Percentiles rank a stretch among this genome's conserved stretches.
Conservation (phyloP, 305 asterid species). For the Stenogyne calaminthoides region DNA sequence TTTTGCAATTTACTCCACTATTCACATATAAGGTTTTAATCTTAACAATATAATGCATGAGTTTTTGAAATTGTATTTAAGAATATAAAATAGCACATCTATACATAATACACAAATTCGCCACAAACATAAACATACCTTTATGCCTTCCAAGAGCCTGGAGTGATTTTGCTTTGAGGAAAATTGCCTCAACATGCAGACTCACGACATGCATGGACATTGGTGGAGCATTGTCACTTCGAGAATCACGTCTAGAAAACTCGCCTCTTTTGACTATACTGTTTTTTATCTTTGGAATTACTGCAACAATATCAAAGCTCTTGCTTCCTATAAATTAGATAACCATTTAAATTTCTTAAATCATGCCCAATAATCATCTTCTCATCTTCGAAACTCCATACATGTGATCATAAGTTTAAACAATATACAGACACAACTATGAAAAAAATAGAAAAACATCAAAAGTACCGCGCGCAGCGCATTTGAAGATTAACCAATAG, state of each 20-base stretch:
- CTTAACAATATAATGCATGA: neutral
- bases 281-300: conserved; percentile 64
- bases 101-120: neutral
- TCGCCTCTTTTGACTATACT: conserved; percentile 60
- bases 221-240: conserved; percentile 52
- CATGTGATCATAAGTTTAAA: neutral
- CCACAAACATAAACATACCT: conserved; percentile 40
- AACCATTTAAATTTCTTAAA: neutral
- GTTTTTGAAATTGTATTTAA: neutral
- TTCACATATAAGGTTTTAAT: neutral
- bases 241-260: conserved; percentile 72
- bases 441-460: neutral
- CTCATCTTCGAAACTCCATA: neutral
- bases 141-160: conserved; percentile 68
- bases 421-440: neutral
- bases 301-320: conserved; percentile 83
- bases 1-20: too few species aligned
- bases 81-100: neutral
- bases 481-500: neutral
- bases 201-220: conserved; percentile 76
- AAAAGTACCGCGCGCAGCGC: neutral
- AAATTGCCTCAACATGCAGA: conserved; percentile 77
- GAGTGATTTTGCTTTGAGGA: conserved; percentile 77
- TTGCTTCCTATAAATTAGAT: conserved; percentile 65
- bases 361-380: neutral